A percentile compares a stretch with the other conserved stretches of the same genome.
Conservation (phyloP, 768 basidiomycete genomes). For the Polyporus arcularius region DNA sequence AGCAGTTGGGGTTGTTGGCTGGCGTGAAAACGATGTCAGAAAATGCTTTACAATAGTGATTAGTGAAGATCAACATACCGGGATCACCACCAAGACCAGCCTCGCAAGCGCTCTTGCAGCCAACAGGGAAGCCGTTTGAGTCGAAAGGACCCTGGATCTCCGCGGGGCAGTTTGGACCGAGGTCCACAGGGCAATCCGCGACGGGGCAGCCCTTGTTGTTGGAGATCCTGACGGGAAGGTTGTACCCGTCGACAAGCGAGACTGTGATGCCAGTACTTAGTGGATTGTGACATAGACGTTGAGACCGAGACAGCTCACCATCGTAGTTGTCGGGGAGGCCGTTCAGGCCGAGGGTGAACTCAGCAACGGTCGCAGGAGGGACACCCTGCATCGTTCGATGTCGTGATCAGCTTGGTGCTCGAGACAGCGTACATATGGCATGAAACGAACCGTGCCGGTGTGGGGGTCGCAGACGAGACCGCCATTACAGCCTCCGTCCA, state of each 20-base stretch:
- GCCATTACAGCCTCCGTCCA: conserved; percentile 41
- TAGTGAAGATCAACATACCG: conserved; percentile 16
- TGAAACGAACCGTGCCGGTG: conserved; percentile 36
- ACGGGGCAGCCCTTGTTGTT: conserved; percentile 33
- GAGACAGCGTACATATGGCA: neutral
- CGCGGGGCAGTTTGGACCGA: conserved; percentile 33
- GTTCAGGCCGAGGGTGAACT: conserved; percentile 35
- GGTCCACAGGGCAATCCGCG: conserved; percentile 36
- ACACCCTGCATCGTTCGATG: conserved; percentile 25
- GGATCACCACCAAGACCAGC: conserved; percentile 42
- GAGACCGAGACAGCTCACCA: conserved; percentile 11
- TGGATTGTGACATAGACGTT: neutral
- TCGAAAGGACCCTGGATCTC: conserved; percentile 36
- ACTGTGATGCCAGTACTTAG: conserved; percentile 12
- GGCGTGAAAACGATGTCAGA: neutral
- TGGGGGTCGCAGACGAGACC: conserved; percentile 37
- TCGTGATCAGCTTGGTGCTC: neutral
- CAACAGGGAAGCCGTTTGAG: conserved; percentile 37
- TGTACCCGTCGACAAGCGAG: conserved; percentile 34
- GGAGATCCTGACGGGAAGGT: conserved; percentile 33
- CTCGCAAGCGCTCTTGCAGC: conserved; percentile 45
- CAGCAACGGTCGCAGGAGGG: conserved; percentile 36
- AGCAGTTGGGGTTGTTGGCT: conserved; percentile 64
- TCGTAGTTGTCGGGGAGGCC: conserved; percentile 33
- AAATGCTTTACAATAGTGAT: conserved; percentile 9